Evolutionary conservation across 2,329 filamentous ascomycete genomes (phyloP).

Genomic region (Zalaria obscura): DNA sequence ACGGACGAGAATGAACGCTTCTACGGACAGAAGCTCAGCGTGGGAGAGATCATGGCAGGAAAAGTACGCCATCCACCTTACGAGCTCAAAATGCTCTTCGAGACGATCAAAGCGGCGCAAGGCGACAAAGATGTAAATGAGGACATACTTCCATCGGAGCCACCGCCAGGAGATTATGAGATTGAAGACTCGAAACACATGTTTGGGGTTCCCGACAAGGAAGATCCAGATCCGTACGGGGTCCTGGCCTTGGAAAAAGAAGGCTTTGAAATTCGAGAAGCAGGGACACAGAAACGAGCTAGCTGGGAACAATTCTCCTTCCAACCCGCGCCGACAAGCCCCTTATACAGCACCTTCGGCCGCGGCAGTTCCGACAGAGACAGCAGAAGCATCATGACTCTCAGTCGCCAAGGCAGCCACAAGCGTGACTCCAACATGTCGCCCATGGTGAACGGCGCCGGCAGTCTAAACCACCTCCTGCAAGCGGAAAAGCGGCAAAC

Average conservation of each 20-base stretch:
- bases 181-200: constrained; percentile 33
- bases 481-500: not conserved
- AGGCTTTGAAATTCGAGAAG: constrained; percentile 78
- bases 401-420: constrained; percentile 53
- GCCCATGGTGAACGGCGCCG: not conserved
- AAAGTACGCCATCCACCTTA: constrained; percentile 43
- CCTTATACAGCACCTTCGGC: constrained; percentile 44
- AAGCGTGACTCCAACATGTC: constrained; percentile 13
- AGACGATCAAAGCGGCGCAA: constrained; percentile 79
- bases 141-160: constrained; percentile 49
- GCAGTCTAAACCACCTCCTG: too few relatives aligned
- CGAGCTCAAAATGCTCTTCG: constrained; percentile 49
- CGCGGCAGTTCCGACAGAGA: constrained; percentile 50
- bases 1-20: constrained; percentile 81
- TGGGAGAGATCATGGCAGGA: constrained; percentile 48
- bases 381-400: constrained; percentile 31
- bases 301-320: constrained; percentile 73
- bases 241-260: constrained; percentile 83
- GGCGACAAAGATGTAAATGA: constrained; percentile 65
- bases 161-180: constrained; percentile 64
- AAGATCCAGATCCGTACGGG: constrained; percentile 86
- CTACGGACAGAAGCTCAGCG: constrained; percentile 53
- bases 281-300: constrained; percentile 62
- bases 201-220: constrained; percentile 65
- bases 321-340: constrained; percentile 61